Evolutionary conservation across 495 filamentous ascomycete species (phyloP), one percentile per base, ranked within the genome.

Genomic region (Neurospora sp.): DNA sequence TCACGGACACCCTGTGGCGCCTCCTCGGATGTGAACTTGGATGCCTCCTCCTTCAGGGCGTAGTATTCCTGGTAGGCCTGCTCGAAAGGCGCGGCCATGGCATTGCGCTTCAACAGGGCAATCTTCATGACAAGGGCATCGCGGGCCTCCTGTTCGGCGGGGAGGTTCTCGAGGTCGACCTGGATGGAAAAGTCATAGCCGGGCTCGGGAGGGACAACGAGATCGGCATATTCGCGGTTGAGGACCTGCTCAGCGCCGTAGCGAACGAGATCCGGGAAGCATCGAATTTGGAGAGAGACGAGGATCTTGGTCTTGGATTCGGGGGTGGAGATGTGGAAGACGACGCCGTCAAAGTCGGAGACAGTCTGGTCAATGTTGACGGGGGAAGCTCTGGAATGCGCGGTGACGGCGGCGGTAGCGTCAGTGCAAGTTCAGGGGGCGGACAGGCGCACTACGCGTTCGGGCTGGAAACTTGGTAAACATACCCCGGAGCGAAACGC

Each of bases 31-130:
- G 91, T 97, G 77, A 93, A 97, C 78, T 91, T 91, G n/a, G 93
- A 91, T 8, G 96, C 93, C 76, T 94, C 92, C 77, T 96, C 92
- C 72, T 91, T 88, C 65, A 98, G 86, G 75, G 91, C 87, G 74
- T 93, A 90, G 83, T 96, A 93, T 80, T 97, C 94, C 76, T 97
- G 89, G 81, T 98, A 98, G 12, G 96, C 96, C 78, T 92, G 90
- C 84, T 98, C 96, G 80, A 98, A 99, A 2, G 96, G 96, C 40
- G 96, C 94, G 59, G 96, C 96, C 96, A 99, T 98, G 71, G 92
- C 94, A 81, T 99, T 98, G 73, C 96, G 93, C 86, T 97, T 98
- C 74, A 99, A 81, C 70, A 99, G 84, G 37, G 94, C 91, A 70
- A 98, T 88, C 76, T 93, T 90, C 79, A 88, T 91, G 77, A 98